Conservation (phyloP, 176 grass and related monocot species). For the Carex littledalei region DNA sequence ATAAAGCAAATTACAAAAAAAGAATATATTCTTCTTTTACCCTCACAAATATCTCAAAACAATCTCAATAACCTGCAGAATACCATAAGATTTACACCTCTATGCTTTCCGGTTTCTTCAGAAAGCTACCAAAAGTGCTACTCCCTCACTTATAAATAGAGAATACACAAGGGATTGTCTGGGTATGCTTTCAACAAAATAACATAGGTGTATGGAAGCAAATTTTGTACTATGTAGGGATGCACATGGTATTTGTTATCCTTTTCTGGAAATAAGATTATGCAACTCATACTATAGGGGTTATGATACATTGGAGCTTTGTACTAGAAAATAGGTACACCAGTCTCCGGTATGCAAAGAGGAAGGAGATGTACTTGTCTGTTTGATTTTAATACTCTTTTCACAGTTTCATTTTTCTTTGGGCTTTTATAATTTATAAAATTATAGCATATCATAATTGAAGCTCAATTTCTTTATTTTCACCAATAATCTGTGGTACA, state of each 20-base stretch:
- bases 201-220: neutral
- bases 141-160: neutral
- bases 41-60: neutral
- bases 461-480: neutral
- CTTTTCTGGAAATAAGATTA: neutral
- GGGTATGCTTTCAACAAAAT: constrained; percentile 6
- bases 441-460: neutral
- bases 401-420: neutral
- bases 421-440: neutral
- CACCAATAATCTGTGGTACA: neutral
- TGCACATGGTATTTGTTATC: neutral
- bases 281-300: neutral
- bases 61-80: neutral
- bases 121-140: neutral
- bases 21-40: neutral
- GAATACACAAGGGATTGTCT: neutral
- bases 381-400: neutral
- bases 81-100: neutral
- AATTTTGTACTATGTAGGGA: neutral
- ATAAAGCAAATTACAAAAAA: constrained; percentile 10
- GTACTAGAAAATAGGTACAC: neutral
- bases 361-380: neutral
- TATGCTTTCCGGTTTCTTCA: neutral
- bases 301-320: neutral
- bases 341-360: neutral